Evolutionary conservation across 2,329 filamentous ascomycete genomes (phyloP), one percentile per base, ranked within the genome.

Genomic region (Exophiala phaeomuriformis): DNA sequence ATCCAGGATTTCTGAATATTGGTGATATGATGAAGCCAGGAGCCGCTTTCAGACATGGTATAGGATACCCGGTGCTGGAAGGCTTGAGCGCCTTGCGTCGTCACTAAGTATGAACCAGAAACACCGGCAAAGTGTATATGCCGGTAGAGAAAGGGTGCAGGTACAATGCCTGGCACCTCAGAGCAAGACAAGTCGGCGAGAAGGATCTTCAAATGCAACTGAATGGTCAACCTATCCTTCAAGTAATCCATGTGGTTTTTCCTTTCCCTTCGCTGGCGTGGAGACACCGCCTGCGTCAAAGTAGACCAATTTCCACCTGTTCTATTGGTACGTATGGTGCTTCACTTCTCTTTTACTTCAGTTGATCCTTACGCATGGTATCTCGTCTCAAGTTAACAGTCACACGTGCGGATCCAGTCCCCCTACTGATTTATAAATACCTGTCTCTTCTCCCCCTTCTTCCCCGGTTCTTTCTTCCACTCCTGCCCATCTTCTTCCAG

Each of bases 391-490:
- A 27, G 4, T 39, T 3, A 10, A 5, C 19, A 6, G 4, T 29
- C 2, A 43, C 12, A 43, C 41, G 9, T 29, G 8, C 29, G 27
- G 12, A 8, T 28, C 19, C 41, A 4, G 7, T 5, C 12, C 5
- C 55, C 49, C 8, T 27, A 9, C 39, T 42, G n/a, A 36, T 35
- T 33, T 46, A 51, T 45, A 51, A 53, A 49, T 35, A 42, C 42
- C 51, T 54, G 51, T 45, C 27, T 46, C 37, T 12, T n/a, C 42
- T 30, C 42, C 51, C 19, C 47, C 52, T 30, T 40, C 33, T 36
- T 46, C 28, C 39, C 29, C 29, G 12, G 31, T 35, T 49, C 27
- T 40, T 33, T 42, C 44, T 35, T 28, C 30, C 37, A 10, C 28
- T n/a, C 27, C 35, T 46, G 3, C 12, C 19, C 9, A 41, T 5